Evolutionary conservation across 306 rosid species (phyloP), one percentile per base, ranked within the genome.

Genomic region (Pachyrhizus erosus): DNA sequence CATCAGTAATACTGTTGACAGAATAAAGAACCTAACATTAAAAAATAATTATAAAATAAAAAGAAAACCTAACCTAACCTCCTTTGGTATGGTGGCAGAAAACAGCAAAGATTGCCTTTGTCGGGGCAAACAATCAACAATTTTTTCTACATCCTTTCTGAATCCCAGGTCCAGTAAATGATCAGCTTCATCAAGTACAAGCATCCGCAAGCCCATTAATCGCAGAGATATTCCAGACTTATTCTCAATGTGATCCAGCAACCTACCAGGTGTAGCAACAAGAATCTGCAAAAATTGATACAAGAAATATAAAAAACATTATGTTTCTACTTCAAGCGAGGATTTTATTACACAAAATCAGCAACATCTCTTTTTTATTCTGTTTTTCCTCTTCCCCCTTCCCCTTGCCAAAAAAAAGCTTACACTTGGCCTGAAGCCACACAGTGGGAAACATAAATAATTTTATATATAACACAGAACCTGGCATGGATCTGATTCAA

Each of bases 231-330:
- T 84, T 52, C 97, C 96, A 49, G 98, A 90, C 82, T 85, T 93
- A 70, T 87, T 91, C 88, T 96, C 99, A 70, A 96, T 70, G 77
- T 96, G 99, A 81, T 96, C 99, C 75, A 96, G 90, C 90, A 96
- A 88, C 87, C 99, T 88, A 75, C 98, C 99, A 67, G 98, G 98
- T 62, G 99, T 93, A 62, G 98, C 99, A 80, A 96, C 98, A 77
- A 93, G 86, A 62, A 96, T 89, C 99, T 96, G 96, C 87, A 58
- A 84, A 77, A 40, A 70, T 69, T 49, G 45, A 64, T 17, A 24
- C 13, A 80, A 60, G 52, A 76, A 39, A 82, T 10, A 60, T 9
- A 21, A 26, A 60, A 69, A 58, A 3, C 54, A 82, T 77, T 73
- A 77, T 57, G 77, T 46, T 73, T 26, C 17, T 49, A 18, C 24